Conservation (phyloP, 1,284 basidiomycete species). For the Cutaneotrichosporon arboriforme region DNA sequence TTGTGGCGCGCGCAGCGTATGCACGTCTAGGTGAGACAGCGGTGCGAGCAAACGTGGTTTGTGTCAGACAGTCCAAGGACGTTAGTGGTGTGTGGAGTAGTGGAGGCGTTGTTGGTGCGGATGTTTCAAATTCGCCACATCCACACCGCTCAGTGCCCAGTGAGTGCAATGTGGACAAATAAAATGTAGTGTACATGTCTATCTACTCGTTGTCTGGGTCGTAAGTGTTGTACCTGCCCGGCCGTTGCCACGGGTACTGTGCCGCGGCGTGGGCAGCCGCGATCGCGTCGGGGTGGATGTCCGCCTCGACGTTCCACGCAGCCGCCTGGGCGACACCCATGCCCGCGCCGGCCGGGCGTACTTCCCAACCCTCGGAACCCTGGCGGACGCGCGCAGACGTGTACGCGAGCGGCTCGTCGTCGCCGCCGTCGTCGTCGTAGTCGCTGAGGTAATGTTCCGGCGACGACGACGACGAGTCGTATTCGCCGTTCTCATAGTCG, state of each 20-base stretch:
- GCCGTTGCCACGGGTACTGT: constrained; percentile 15
- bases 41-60: too few relatives aligned
- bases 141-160: too few relatives aligned
- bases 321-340: background rate
- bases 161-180: background rate
- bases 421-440: constrained; percentile 47
- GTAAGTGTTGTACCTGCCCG: constrained; percentile 17
- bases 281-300: background rate
- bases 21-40: too few relatives aligned
- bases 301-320: background rate
- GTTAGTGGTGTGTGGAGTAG: too few relatives aligned
- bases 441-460: constrained; percentile 45
- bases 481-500: constrained; percentile 5
- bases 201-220: constrained; percentile 10
- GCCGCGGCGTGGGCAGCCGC: background rate
- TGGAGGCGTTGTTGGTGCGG: too few relatives aligned
- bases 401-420: constrained; percentile 20
- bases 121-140: too few relatives aligned
- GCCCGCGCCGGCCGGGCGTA: constrained; percentile 42
- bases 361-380: constrained; percentile 74
- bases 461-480: constrained; percentile 26
- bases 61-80: too few relatives aligned
- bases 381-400: constrained; percentile 50
- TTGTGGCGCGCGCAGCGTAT: too few relatives aligned
- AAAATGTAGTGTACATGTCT: constrained; percentile 1